Percentiles rank a stretch among this genome's conserved stretches.
Conservation (phyloP, 139 green algal genomes). For the Chlorella sorokiniana region DNA sequence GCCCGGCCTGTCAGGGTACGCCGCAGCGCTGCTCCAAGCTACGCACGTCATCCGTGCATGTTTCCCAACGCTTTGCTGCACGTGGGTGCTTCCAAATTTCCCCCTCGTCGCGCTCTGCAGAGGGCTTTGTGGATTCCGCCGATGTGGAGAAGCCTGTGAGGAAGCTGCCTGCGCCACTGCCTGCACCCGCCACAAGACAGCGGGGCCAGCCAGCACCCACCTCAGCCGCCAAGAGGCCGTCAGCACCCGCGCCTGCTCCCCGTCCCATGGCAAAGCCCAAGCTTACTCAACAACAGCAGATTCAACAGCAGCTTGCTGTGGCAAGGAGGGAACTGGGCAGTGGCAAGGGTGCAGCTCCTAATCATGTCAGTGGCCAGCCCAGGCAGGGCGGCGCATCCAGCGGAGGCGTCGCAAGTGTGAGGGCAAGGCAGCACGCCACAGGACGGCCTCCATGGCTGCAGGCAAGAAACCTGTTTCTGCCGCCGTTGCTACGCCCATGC, state of each 20-base stretch:
- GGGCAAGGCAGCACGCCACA: too few relatives aligned
- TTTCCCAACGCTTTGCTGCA: background rate
- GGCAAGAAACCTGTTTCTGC: background rate
- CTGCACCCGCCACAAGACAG: background rate
- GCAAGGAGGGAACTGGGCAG: background rate
- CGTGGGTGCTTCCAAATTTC: background rate
- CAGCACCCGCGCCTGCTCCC: background rate
- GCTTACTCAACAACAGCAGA: too few relatives aligned
- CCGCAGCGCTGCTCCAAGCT: background rate
- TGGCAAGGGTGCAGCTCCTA: background rate
- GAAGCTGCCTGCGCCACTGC: background rate
- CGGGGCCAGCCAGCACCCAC: background rate
- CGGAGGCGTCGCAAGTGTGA: too few relatives aligned
- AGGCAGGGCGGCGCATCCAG: too few relatives aligned
- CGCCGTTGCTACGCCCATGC: background rate
- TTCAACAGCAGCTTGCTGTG: background rate
- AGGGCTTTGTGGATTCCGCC: background rate
- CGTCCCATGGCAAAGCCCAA: background rate
- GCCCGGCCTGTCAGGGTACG: conserved; percentile 8
- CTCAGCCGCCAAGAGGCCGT: background rate
- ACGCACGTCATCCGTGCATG: background rate
- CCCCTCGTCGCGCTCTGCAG: background rate
- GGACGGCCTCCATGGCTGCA: background rate
- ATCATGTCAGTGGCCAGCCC: too few relatives aligned
- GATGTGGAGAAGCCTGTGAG: background rate